phyloP scores from a whole-genome alignment of 2,329 filamentous ascomycete genomes.

The Diaporthe citrichinensis region DNA sequence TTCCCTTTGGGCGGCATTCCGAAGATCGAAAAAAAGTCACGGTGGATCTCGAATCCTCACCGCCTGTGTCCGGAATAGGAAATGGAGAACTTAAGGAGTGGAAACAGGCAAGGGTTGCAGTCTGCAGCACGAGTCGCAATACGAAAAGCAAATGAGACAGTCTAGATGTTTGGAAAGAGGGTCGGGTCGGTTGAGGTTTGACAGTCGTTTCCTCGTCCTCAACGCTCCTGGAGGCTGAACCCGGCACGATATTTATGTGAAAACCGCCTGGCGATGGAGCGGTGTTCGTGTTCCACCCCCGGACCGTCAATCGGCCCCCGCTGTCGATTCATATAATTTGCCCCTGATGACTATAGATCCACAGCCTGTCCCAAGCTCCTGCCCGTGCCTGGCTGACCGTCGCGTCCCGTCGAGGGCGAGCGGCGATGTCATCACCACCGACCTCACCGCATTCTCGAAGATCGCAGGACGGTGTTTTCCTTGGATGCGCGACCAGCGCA shows the following conservation, averaged over 20 bases:
- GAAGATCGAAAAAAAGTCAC: slow-evolving; percentile 37
- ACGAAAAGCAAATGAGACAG: slow-evolving; percentile 39
- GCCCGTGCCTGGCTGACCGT: slow-evolving; percentile 13
- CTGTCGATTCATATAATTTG: slow-evolving; percentile 37
- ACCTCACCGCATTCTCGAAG: slow-evolving; percentile 35
- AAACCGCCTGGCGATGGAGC: slow-evolving; percentile 26
- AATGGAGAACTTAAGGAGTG: slow-evolving; percentile 41
- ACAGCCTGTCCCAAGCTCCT: slow-evolving; percentile 37
- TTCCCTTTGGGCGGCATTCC: slow-evolving; percentile 39
- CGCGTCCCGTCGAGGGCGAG: slow-evolving; percentile 1
- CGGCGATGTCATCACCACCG: slow-evolving; percentile 17
- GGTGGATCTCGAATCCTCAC: slow-evolving; percentile 41
- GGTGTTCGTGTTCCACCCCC: slow-evolving; percentile 39
- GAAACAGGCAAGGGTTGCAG: slow-evolving; percentile 38
- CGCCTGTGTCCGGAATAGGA: slow-evolving; percentile 41
- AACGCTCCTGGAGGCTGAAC: slow-evolving; percentile 24
- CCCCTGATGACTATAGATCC: slow-evolving; percentile 37
- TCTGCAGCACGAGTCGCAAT: slow-evolving; percentile 40
- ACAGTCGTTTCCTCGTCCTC: slow-evolving; percentile 13
- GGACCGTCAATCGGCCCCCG: slow-evolving; percentile 36
- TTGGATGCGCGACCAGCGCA: slow-evolving; percentile 8
- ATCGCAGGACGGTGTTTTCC: slow-evolving; percentile 21
- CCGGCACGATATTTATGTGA: slow-evolving; percentile 39
- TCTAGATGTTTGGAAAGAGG: slow-evolving; percentile 33
- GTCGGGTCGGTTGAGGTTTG: slow-evolving; percentile 29